Conservation (phyloP, 2,329 filamentous ascomycete species). For the Hypoxylon sp. region DNA sequence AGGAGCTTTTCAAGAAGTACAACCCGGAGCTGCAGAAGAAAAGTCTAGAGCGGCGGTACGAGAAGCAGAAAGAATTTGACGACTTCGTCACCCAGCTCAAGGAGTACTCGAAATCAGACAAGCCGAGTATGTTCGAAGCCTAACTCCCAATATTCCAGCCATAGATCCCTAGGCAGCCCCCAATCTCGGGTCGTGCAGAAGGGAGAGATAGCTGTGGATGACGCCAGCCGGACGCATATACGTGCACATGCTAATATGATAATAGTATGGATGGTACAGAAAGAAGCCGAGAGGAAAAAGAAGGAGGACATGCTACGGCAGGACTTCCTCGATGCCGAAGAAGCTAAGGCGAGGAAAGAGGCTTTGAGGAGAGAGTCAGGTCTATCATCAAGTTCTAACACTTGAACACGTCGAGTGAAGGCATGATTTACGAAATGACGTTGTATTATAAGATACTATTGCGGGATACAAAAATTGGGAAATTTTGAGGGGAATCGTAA, state of each 20-base stretch:
- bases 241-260: constrained; percentile 21
- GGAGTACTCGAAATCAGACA: constrained; percentile 90
- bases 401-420: constrained; percentile 2
- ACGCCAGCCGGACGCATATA: background rate
- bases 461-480: constrained; percentile 23
- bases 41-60: constrained; percentile 83
- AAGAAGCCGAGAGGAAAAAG: constrained; percentile 57
- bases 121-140: constrained; percentile 77
- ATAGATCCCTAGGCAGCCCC: background rate
- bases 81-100: constrained; percentile 88
- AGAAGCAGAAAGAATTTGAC: constrained; percentile 88
- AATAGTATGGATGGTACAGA: constrained; percentile 63
- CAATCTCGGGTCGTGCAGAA: background rate
- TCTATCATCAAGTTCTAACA: constrained; percentile 36
- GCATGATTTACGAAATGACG: constrained; percentile 6
- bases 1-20: constrained; percentile 92
- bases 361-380: constrained; percentile 59
- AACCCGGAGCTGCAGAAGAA: constrained; percentile 94
- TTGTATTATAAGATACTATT: constrained; percentile 33
- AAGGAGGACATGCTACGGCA: constrained; percentile 56
- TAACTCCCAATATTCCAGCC: constrained; percentile 47
- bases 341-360: constrained; percentile 59
- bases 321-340: constrained; percentile 56
- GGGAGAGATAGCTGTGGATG: background rate
- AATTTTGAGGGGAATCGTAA: constrained; percentile 14